Evolutionary conservation across 2,329 filamentous ascomycete species (phyloP).

Genomic region (Neonectria ditissima): DNA sequence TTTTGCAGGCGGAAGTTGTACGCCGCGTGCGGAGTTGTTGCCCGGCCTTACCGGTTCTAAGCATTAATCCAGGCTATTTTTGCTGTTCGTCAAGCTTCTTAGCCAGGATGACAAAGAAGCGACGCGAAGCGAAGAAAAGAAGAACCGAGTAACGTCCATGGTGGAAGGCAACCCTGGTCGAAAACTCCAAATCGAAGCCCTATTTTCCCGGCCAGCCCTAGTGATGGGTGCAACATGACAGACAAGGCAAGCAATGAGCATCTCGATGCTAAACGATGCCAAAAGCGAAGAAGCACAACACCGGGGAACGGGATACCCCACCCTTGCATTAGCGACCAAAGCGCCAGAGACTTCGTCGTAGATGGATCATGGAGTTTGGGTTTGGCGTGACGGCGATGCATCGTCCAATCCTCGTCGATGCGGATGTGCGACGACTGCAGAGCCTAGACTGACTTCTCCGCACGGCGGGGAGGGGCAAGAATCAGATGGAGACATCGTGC

Average conservation of each 20-base stretch:
- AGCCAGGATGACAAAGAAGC: slow-evolving; percentile 2
- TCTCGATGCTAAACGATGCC: background rate
- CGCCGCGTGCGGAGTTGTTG: slow-evolving; percentile 18
- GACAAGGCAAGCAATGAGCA: slow-evolving; percentile 13
- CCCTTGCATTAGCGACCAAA: slow-evolving; percentile 22
- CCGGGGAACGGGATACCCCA: slow-evolving; percentile 6
- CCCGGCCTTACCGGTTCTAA: slow-evolving; percentile 11
- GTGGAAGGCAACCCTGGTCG: background rate
- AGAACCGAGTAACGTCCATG: slow-evolving; percentile 6
- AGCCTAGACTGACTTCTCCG: slow-evolving; percentile 40
- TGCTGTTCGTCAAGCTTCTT: slow-evolving; percentile 3
- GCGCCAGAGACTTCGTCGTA: slow-evolving; percentile 7
- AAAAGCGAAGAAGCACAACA: slow-evolving; percentile 6
- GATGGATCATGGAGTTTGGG: background rate
- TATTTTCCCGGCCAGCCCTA: background rate
- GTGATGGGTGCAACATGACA: slow-evolving; percentile 10
- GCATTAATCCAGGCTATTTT: background rate
- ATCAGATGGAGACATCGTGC: slow-evolving; percentile 43
- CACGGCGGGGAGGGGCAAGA: slow-evolving; percentile 40
- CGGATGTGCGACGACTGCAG: slow-evolving; percentile 26
- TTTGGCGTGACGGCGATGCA: slow-evolving; percentile 17
- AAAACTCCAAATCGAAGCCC: background rate
- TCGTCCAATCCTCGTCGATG: slow-evolving; percentile 26
- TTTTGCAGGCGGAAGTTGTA: slow-evolving; percentile 21
- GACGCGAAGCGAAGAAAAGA: slow-evolving; percentile 8